phyloP scores from a whole-genome alignment of 495 filamentous ascomycete genomes.

The Lasiosphaeris hirsuta region DNA sequence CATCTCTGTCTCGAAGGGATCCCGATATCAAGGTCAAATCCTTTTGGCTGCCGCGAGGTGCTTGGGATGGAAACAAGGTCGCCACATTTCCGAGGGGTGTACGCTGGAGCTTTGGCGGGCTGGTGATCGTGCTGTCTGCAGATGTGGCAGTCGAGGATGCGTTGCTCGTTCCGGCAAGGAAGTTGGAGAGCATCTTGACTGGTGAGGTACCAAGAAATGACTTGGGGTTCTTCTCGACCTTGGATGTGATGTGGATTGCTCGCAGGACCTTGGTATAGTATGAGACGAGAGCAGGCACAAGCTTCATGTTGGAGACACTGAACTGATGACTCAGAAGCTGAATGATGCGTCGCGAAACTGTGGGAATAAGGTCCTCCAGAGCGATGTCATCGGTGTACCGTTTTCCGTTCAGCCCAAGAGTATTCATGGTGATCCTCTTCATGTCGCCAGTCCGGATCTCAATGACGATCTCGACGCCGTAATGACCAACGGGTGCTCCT shows the following conservation, averaged over 20 bases:
- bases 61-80: conserved; percentile 26
- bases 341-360: conserved; percentile 51
- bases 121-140: conserved; percentile 13
- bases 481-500: conserved; percentile 58
- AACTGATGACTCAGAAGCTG: conserved; percentile 67
- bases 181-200: conserved; percentile 83
- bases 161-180: conserved; percentile 57
- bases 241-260: conserved; percentile 60
- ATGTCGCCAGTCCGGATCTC: conserved; percentile 45
- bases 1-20: conserved; percentile 48
- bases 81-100: conserved; percentile 35
- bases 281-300: conserved; percentile 62
- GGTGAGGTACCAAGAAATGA: conserved; percentile 76
- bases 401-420: conserved; percentile 59
- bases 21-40: conserved; percentile 43
- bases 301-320: conserved; percentile 60
- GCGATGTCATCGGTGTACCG: conserved; percentile 65
- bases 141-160: conserved; percentile 20
- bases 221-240: conserved; percentile 54
- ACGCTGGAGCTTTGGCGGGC: conserved; percentile 36
- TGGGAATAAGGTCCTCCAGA: conserved; percentile 62
- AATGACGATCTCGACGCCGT: conserved; percentile 64
- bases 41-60: conserved; percentile 40
- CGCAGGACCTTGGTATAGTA: conserved; percentile 72
- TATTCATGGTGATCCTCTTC: conserved; percentile 50